Base-by-base conservation (phyloP, 331 rosid species). In the Rosa hybrid region DNA sequence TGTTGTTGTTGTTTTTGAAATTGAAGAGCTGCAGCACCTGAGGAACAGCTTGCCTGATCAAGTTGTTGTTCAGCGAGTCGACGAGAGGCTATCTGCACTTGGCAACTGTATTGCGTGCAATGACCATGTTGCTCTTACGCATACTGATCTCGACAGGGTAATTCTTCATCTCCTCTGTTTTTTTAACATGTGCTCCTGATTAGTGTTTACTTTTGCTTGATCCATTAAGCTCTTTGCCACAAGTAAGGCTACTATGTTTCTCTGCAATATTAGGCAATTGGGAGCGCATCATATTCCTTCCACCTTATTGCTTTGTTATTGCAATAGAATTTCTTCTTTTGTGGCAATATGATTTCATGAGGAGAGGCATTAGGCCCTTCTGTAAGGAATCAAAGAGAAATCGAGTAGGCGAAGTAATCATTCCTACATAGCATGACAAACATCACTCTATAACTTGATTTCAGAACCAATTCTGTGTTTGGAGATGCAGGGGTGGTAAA, bases 51-150 rank as follows among this genome's bases (percentile, higher is more conserved):
- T 95, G 39, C 99, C 98, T 7, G 97, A 95, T 87, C 84, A 84
- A 81, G 92, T 93, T 68, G 96, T 93, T 68, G 94, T 95, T 72
- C 98, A 93, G 89, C 91, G 98, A 45, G 83, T 90, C 21, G 98
- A 95, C 9, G 98, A 93, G 89, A 88, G 91, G 6, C 86, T 95
- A 46, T 95, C 97, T 79, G 99, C 99, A 63, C 84, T 95, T 18
- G 99, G 99, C 45, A 95, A 95, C 82, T 91, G 98, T 71, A 89
- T 95, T 20, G 96, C 98, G 1, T 95, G 99, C 85, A 95, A 95
- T 78, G 99, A 93, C 71, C 90, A 91, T 56, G 99, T 95, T 79
- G 99, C 99, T 78, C 97, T 95, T 48, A 72, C 97, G 0, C 99
- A 93, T 88, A 87, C 99, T 38, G 99, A 95, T 86, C 98, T 95